Evolutionary conservation across 441 rosid genomes (phyloP), one percentile per base, ranked within the genome.

Genomic region (Populus hybrid): DNA sequence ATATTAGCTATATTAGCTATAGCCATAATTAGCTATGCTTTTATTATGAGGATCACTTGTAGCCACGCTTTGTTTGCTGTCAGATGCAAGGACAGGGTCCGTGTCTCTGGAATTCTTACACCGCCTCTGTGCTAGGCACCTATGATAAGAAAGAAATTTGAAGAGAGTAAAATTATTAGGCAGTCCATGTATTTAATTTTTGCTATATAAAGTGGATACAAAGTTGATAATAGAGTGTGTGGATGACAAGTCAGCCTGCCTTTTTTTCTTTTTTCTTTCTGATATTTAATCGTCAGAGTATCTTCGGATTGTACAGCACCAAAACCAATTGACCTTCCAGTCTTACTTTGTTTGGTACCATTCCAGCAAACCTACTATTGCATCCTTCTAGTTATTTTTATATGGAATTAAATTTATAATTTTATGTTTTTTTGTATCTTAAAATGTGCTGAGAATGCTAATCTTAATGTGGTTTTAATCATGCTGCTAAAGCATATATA

Each of bases 41-140:
- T 38, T 9, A 30, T 30, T 30, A 30, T 73, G 34, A 57, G 36
- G 69, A 16, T 38, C 74, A 67, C 30, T 75, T 72, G 38, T 67
- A 12, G 80, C 71, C 23, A 73, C 57, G 71, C 78, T 77, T 76
- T 75, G 40, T 83, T 81, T 72, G 77, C 86, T 78, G 81, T 82
- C 86, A 73, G 40, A 70, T 67, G 36, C 69, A 53, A 69, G 71
- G 76, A 67, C 50, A 69, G 24, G 72, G 5, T 10, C 11, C 11
- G 50, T 35, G 32, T 72, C 75, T 76, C 65, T 81, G 71, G 84
- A 59, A 70, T 78, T 86, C 75, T 71, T 61, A 66, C 73, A 70
- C 67, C 24, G 28, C n/a, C 78, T 76, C 75, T 67, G 75, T 75
- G 24, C 53, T 80, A 64, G 77, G 50, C 74, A 75, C 70, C 75